These are phyloP conservation scores for Beauveria sp. DNA, from an alignment of 2,329 filamentous ascomycete genomes.

Conservation along the genomic window DNA sequence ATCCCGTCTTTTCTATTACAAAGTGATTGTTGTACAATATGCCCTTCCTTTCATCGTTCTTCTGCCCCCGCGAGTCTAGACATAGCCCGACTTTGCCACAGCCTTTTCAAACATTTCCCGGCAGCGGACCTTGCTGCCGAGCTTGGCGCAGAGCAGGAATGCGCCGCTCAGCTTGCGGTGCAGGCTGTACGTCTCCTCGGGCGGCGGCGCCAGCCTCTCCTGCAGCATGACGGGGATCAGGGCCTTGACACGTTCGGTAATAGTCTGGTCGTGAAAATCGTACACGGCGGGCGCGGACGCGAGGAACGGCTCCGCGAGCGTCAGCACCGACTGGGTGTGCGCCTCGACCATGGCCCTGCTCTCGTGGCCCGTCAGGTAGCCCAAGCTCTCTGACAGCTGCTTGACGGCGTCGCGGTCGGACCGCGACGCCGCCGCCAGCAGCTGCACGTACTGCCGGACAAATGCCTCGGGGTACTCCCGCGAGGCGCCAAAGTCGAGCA, in stretches of 20 bases:
- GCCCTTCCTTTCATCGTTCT: neutral
- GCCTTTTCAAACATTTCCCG: slow-evolving; percentile 67
- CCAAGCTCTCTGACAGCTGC: slow-evolving; percentile 65
- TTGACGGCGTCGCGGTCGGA: slow-evolving; percentile 58
- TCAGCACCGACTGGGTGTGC: slow-evolving; percentile 80
- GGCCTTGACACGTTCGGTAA: slow-evolving; percentile 82
- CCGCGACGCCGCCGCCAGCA: slow-evolving; percentile 72
- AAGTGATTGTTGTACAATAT: neutral
- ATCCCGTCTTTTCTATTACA: neutral
- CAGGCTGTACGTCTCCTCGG: slow-evolving; percentile 94
- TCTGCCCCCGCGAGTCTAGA: slow-evolving; percentile 3
- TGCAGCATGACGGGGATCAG: slow-evolving; percentile 90
- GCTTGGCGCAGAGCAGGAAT: slow-evolving; percentile 79
- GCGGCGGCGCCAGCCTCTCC: slow-evolving; percentile 81
- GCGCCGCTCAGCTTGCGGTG: slow-evolving; percentile 94
- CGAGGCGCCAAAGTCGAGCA: slow-evolving; percentile 92
- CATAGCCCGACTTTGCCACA: slow-evolving; percentile 30
- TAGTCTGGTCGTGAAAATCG: slow-evolving; percentile 90
- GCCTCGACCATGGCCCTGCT: slow-evolving; percentile 80
- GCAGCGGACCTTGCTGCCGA: slow-evolving; percentile 78
- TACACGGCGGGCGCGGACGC: slow-evolving; percentile 71
- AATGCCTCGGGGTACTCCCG: slow-evolving; percentile 78
- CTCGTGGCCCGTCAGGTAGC: slow-evolving; percentile 89
- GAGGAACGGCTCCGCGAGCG: slow-evolving; percentile 86
- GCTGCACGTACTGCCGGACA: slow-evolving; percentile 68